Evolutionary conservation across 352 stramenopile genomes (phyloP).

Genomic region (Globisporangium lucens): DNA sequence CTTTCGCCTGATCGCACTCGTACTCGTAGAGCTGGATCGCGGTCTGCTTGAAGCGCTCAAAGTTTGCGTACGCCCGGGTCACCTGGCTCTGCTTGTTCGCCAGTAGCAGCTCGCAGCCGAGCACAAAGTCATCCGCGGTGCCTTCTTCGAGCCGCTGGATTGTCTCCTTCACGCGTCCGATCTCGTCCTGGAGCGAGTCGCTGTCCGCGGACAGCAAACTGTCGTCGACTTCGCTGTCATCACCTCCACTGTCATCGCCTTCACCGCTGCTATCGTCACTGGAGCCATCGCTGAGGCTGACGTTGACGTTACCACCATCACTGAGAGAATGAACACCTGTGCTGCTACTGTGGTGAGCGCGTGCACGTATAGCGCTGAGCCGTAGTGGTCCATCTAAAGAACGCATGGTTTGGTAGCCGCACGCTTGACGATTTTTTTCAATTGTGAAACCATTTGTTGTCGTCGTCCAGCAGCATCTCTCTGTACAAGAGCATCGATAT

Average conservation of each 20-base stretch:
- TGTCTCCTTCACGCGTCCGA: slow-evolving; percentile 22
- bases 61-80: slow-evolving; percentile 26
- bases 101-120: slow-evolving; percentile 30
- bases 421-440: neutral
- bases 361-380: neutral
- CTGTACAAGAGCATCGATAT: slow-evolving; percentile 4
- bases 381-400: neutral
- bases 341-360: neutral
- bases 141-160: slow-evolving; percentile 29
- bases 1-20: slow-evolving; percentile 33
- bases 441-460: slow-evolving; percentile 3
- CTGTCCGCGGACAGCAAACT: slow-evolving; percentile 22
- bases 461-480: neutral
- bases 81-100: slow-evolving; percentile 21
- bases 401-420: neutral
- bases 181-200: slow-evolving; percentile 28
- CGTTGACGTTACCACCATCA: neutral
- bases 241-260: slow-evolving; percentile 13
- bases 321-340: neutral
- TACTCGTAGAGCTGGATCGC: slow-evolving; percentile 37
- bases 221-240: slow-evolving; percentile 15
- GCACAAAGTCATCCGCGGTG: slow-evolving; percentile 32
- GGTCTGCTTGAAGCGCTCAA: slow-evolving; percentile 27
- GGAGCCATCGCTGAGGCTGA: slow-evolving; percentile 10
- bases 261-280: slow-evolving; percentile 15